phyloP scores from a whole-genome alignment of 106 monocot species.

The Acorus calamus region DNA sequence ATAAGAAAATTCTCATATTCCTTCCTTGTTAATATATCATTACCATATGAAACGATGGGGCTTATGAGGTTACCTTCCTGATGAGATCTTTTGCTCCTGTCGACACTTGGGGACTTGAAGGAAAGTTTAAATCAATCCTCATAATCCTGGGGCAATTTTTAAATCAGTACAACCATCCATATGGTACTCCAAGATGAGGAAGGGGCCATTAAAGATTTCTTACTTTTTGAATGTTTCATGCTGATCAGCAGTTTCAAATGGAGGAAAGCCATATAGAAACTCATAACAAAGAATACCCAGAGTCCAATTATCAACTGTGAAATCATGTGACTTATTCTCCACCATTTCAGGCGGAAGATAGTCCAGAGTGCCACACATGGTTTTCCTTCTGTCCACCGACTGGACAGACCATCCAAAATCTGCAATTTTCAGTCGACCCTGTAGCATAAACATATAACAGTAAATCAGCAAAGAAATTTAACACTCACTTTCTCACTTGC shows the following conservation, averaged over 20 bases:
- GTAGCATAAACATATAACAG: slow-evolving; percentile 3
- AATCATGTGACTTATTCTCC: slow-evolving; percentile 75
- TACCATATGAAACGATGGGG: background rate
- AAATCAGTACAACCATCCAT: background rate
- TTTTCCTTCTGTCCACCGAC: slow-evolving; percentile 65
- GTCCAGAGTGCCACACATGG: slow-evolving; percentile 91
- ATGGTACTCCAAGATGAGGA: background rate
- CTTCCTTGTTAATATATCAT: background rate
- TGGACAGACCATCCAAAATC: slow-evolving; percentile 98
- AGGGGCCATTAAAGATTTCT: background rate
- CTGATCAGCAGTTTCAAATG: slow-evolving; percentile 85
- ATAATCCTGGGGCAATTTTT: slow-evolving; percentile 50
- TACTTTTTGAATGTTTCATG: slow-evolving; percentile 71
- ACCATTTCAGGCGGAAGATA: slow-evolving; percentile 98
- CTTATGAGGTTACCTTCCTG: slow-evolving; percentile 31
- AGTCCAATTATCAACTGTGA: slow-evolving; percentile 95
- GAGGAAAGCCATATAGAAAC: slow-evolving; percentile 85
- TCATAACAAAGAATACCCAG: slow-evolving; percentile 90
- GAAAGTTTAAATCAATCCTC: slow-evolving; percentile 76
- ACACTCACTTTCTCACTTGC: no score
- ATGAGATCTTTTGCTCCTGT: slow-evolving; percentile 85
- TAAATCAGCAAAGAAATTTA: no score
- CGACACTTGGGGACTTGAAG: slow-evolving; percentile 45
- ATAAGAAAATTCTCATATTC: background rate
- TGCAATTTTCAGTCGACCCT: slow-evolving; percentile 83